These are phyloP conservation scores for Erodium moschatum DNA, from an alignment of 441 rosid species.

Conservation along the genomic window DNA sequence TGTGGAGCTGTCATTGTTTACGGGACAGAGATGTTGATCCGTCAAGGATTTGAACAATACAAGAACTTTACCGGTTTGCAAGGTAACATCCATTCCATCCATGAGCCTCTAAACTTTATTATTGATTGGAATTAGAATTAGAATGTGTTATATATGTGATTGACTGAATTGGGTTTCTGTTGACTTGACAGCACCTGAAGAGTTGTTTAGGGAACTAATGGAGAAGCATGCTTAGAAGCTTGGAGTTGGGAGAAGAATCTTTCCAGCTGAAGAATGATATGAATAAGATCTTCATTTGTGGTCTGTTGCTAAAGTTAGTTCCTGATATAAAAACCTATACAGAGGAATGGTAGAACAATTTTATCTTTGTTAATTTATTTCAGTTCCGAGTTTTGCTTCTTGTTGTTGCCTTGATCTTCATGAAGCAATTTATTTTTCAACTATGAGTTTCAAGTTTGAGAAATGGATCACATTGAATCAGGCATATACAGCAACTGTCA, in stretches of 20 bases:
- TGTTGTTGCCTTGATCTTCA: too few relatives aligned
- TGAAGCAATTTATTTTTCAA: too few relatives aligned
- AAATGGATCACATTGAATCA: too few relatives aligned
- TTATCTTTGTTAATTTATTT: neutral
- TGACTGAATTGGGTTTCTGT: too few relatives aligned
- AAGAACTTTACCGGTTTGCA: conserved; percentile 77
- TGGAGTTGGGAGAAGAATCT: neutral
- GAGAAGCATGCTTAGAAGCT: conserved; percentile 30
- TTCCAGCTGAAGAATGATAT: neutral
- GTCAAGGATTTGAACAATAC: conserved; percentile 79
- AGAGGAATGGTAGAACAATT: neutral
- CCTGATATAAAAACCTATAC: neutral
- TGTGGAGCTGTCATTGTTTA: conserved; percentile 58
- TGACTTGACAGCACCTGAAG: conserved; percentile 35
- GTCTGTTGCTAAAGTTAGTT: neutral
- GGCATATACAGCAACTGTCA: too few relatives aligned
- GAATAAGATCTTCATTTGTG: conserved; percentile 1
- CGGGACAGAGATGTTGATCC: conserved; percentile 83
- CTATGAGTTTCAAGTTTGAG: too few relatives aligned
- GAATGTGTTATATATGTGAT: neutral
- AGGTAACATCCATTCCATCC: conserved; percentile 26
- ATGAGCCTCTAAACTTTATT: too few relatives aligned
- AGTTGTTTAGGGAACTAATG: conserved; percentile 38
- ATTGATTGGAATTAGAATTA: neutral
- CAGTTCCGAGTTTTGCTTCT: too few relatives aligned